A percentile compares a stretch with the other conserved stretches of the same genome.
phyloP scores from a whole-genome alignment of 2,329 filamentous ascomycete species.

The Pestalotiopsis sp. region DNA sequence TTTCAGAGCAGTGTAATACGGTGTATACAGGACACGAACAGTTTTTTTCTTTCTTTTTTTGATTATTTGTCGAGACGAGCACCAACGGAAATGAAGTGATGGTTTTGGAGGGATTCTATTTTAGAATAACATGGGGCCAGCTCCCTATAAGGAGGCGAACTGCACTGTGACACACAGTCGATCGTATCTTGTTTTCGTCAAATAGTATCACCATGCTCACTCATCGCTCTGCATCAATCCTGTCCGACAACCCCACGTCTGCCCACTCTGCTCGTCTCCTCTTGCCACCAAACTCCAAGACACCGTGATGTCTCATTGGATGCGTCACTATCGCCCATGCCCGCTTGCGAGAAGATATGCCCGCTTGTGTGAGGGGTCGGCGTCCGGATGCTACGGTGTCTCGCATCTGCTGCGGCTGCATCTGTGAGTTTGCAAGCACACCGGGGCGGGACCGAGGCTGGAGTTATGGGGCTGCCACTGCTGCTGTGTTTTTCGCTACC shows the following conservation, averaged over 20 bases:
- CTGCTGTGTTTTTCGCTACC: background rate
- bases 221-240: background rate
- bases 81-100: too few relatives aligned
- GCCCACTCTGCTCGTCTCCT: background rate
- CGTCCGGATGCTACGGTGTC: background rate
- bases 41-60: too few relatives aligned
- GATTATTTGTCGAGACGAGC: too few relatives aligned
- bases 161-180: background rate
- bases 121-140: too few relatives aligned
- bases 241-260: background rate
- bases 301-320: background rate
- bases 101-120: too few relatives aligned
- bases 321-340: background rate
- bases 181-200: background rate
- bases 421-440: background rate
- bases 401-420: background rate
- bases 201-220: background rate
- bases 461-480: background rate
- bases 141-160: background rate
- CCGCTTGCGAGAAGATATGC: background rate
- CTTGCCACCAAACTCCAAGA: background rate
- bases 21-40: too few relatives aligned
- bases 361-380: background rate
- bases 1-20: background rate
- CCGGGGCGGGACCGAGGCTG: background rate